These are phyloP conservation scores for Camellia lanceoleosa DNA, from an alignment of 148 eudicot genomes.

Conservation along the genomic window DNA sequence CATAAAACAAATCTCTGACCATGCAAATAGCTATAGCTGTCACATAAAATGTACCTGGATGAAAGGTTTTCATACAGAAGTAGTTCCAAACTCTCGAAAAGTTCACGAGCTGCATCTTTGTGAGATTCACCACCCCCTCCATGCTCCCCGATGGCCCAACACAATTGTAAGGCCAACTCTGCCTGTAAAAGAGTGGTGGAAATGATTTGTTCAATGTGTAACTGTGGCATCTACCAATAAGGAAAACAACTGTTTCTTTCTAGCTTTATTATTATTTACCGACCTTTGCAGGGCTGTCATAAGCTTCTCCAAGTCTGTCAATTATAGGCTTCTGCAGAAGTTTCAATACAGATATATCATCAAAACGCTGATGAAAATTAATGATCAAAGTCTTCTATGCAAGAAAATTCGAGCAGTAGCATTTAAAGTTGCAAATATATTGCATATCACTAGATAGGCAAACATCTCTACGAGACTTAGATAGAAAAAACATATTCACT, in stretches of 20 bases:
- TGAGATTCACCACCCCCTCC: conserved; percentile 96
- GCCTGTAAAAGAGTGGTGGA: conserved; percentile 44
- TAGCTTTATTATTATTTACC: conserved; percentile 3
- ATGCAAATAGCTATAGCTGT: neutral
- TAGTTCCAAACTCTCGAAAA: conserved; percentile 92
- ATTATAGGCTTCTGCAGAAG: conserved; percentile 83
- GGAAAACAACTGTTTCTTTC: neutral
- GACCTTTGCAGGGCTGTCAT: conserved; percentile 92
- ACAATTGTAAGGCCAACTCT: conserved; percentile 91
- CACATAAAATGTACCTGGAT: conserved; percentile 53
- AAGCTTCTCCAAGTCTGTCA: conserved; percentile 95
- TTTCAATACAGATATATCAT: neutral
- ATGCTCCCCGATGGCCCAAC: conserved; percentile 99
- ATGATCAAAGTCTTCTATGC: conserved; percentile 8
- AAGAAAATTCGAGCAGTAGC: neutral
- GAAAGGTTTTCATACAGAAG: conserved; percentile 92
- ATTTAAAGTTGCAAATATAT: neutral
- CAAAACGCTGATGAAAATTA: neutral
- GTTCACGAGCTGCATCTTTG: conserved; percentile 95
- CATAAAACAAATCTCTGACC: neutral
- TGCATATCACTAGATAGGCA: neutral
- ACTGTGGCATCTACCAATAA: conserved; percentile 2
- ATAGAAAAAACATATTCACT: neutral
- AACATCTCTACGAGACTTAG: neutral
- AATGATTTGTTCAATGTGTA: neutral